Conservation (phyloP, 306 rosid genomes). For the Gleditsia sinensis region DNA sequence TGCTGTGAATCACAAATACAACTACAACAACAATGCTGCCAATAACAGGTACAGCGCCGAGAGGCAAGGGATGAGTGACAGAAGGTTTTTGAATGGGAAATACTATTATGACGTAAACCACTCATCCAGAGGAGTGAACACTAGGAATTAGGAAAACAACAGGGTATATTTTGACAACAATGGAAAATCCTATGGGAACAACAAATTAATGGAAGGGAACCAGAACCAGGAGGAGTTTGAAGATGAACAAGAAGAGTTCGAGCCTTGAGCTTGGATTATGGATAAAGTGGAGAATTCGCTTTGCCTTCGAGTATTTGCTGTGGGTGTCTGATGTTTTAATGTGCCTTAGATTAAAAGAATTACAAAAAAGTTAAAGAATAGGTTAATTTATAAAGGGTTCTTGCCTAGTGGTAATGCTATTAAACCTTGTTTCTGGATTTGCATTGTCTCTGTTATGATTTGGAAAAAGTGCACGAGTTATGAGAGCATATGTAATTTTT, state of each 20-base stretch:
- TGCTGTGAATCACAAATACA: constrained; percentile 19
- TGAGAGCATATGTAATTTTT: constrained; percentile 35
- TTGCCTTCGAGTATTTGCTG: constrained; percentile 26
- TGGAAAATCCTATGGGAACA: constrained; percentile 41
- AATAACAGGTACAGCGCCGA: constrained; percentile 44
- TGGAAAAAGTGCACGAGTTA: constrained; percentile 18
- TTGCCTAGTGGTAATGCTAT: constrained; percentile 23
- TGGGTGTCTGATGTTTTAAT: constrained; percentile 38
- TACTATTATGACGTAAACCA: constrained; percentile 46
- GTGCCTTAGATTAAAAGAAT: constrained; percentile 39
- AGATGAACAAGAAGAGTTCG: constrained; percentile 52
- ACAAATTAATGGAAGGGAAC: constrained; percentile 58
- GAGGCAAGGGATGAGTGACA: constrained; percentile 94
- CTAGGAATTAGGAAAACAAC: constrained; percentile 48
- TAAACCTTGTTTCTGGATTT: constrained; percentile 35
- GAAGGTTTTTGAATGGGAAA: constrained; percentile 80
- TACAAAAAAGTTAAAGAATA: constrained; percentile 15
- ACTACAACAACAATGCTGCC: constrained; percentile 21
- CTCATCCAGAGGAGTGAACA: constrained; percentile 38
- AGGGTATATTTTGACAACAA: constrained; percentile 51
- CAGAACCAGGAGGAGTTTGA: constrained; percentile 64
- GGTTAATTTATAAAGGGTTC: constrained; percentile 32
- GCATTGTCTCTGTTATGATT: constrained; percentile 28
- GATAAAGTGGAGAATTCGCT: constrained; percentile 41
- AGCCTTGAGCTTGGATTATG: constrained; percentile 55